A percentile compares a stretch with the other conserved stretches of the same genome.
Evolutionary conservation across 805 yeast species (phyloP).

Genomic region (Candida yuanshanica): DNA sequence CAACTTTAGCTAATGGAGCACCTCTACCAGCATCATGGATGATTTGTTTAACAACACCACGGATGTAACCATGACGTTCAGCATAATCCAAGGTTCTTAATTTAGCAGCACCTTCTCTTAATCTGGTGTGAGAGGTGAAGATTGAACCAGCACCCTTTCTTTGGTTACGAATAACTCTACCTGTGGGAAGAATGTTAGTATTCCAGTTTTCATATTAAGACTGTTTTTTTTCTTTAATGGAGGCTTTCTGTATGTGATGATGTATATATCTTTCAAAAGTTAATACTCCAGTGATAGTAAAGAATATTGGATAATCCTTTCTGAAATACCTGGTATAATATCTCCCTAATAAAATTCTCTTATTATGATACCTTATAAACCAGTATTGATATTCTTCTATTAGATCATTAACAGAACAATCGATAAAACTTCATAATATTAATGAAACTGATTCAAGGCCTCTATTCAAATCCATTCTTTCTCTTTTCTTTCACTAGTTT

Average conservation of each 20-base stretch:
- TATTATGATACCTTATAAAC: no score
- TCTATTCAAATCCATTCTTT: background rate
- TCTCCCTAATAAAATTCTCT: no score
- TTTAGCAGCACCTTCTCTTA: constrained; percentile 99
- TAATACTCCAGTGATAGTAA: no score
- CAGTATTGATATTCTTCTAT: no score
- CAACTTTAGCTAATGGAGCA: constrained; percentile 99
- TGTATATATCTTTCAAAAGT: background rate
- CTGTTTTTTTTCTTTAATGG: no score
- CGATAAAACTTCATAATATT: no score
- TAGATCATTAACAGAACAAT: no score
- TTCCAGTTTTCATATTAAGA: background rate
- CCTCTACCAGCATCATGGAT: constrained; percentile 99
- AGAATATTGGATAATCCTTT: no score
- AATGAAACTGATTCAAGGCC: no score
- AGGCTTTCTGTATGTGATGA: background rate
- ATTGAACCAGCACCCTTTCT: constrained; percentile 99
- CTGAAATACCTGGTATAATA: no score
- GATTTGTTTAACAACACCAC: constrained; percentile 98
- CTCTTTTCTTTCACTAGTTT: background rate
- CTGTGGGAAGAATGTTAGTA: constrained; percentile 35
- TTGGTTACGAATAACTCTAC: constrained; percentile 99
- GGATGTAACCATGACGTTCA: constrained; percentile 99
- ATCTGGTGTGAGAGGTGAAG: constrained; percentile 99
- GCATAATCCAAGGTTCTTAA: constrained; percentile 98